Evolutionary conservation across 768 basidiomycete species (phyloP), one percentile per base, ranked within the genome.

Genomic region (Hypsizygus marmoreus): DNA sequence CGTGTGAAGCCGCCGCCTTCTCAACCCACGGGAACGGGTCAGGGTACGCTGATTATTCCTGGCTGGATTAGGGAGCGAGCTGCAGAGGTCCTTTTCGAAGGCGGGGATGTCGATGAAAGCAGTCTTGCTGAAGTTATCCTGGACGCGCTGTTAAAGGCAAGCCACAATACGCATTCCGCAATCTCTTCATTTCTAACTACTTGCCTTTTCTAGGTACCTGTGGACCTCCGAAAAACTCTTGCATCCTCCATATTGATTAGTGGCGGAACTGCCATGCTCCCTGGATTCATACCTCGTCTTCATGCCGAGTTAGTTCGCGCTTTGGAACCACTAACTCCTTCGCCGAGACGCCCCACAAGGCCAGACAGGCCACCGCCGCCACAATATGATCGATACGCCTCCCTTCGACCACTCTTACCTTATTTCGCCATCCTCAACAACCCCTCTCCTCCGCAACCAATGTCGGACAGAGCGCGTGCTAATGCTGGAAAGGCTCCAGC

Each of bases 51-150:
- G 35, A 73, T 90, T 34, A 80, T 98, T 33, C 95, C 95, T 1
- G 95, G 95, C 2, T 99, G 97, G 97, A 77, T 99, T 30, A 70
- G 95, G 32, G 95, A 98, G 62, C 76, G 95, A 11, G 88, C 88
- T 1, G 84, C 94, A 1, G 97, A 98, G 64, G 77, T 95, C 4
- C 69, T 97, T 8, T 97, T 97, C 51, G 90, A 91, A 60, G 85
- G 86, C 1, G 91, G 90, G 5, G 91, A 94, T 55, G 84, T 91
- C 8, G 93, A 95, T 55, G 89, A 93, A 65, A 79, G 77, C 50
- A 92, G 88, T 50, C 70, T 95, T 6, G 88, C 91, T 0, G 91
- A 94, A 59, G 76, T 86, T 20, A 76, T 97, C 9, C 66, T 98
- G 6, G 84, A 91, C 47, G 75, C 83, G 2, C 66, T 97, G 20